These are phyloP conservation scores for grape (Vitis vinifera) DNA, from an alignment of 164 flowering plant genomes.

Conservation along the genomic window ASM3070453v1 NC_081806.1:1427001-1427500, in stretches of 20 bases:
- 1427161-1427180: no score
- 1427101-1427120: no score
- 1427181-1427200: no score
- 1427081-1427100: no score
- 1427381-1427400: conserved; percentile 46
- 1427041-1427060: no score
- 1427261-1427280: background rate
- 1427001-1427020: no score
- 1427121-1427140: no score
- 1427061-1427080: no score
- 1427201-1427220: no score
- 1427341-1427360: conserved; percentile 65
- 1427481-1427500: conserved; percentile 58
- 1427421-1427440: conserved; percentile 28
- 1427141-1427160: no score
- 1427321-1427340: conserved; percentile 47
- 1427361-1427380: conserved; percentile 52
- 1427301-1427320: conserved; percentile 61
- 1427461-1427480: conserved; percentile 45
- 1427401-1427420: conserved; percentile 48
- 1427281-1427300: background rate
- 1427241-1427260: background rate
- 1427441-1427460: conserved; percentile 23
- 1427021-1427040: no score
- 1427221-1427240: no score